Base-by-base conservation (phyloP, 108 stramenopile species). In the Mayamaea pseudoterrestris region DNA sequence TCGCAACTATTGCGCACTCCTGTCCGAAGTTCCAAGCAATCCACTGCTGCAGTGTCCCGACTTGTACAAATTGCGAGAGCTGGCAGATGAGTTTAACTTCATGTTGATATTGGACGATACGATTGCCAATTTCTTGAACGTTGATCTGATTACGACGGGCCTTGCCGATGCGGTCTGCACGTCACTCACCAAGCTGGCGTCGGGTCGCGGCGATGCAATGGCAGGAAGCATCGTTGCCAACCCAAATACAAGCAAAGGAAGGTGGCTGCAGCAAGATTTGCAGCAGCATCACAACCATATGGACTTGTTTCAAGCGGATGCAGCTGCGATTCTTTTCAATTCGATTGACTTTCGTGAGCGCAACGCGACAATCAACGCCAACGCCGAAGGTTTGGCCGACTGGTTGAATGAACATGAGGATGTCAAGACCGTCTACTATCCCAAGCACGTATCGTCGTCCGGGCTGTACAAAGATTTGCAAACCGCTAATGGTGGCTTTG, bases 1-100 rank as follows among this genome's bases (percentile, higher is more conserved):
- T 30, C 11, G 7, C 17, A 37, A 31, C 7, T 59, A 67, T 29
- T 55, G 58, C 28, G 74, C 65, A 12, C 28, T 82, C 25, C 62
- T 82, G 29, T 73, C 77, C n/a, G 81, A 83, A 60, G 70, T 78
- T 12, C 81, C 81, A 2, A 64, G 68, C 29, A 83, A 83, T 61
- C 81, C 81, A 27, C 57, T 83, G 26, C 45, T 83, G 60, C 66
- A 76, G 22, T 58, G 67, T 56, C 74, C 76, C 0, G 76, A 78
- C 36, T 46, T 83, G 59, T 35, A 55, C 7, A 39, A 36, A 12
- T 50, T 82, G 40, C 48, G 66, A 17, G 46, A 42, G 27, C 55
- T 82, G 35, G 76, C 73, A 5, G 60, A 74, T 40, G 35, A 74
- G 46, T 55, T 69, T 37, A 58, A 66, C 39, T 73, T 83, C 47